phyloP scores from a whole-genome alignment of 306 rosid genomes.

The Dalbergia cultrata region DNA sequence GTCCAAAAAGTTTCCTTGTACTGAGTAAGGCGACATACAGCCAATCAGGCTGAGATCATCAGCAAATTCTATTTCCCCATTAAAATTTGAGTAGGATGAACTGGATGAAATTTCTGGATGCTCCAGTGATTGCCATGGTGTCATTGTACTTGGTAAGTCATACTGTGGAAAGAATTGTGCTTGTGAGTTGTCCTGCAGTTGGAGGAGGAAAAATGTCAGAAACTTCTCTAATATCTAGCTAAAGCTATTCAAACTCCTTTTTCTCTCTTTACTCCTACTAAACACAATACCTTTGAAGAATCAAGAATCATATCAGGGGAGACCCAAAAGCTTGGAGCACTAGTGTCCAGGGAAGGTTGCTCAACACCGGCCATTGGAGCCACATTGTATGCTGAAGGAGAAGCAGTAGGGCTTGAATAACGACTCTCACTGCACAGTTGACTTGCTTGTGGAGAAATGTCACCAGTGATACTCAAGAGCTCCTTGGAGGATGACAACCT shows the following conservation, averaged over 20 bases:
- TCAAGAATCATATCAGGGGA: conserved; percentile 86
- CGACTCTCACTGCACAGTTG: conserved; percentile 59
- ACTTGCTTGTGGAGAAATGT: conserved; percentile 56
- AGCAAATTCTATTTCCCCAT: conserved; percentile 55
- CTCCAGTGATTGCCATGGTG: conserved; percentile 66
- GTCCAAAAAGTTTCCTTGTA: conserved; percentile 61
- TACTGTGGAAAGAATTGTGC: conserved; percentile 59
- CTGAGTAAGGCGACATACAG: conserved; percentile 62
- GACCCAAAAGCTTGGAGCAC: conserved; percentile 69
- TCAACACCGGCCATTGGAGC: conserved; percentile 55
- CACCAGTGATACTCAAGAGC: conserved; percentile 52
- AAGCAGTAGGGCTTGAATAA: conserved; percentile 58
- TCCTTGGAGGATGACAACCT: conserved; percentile 43
- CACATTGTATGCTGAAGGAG: conserved; percentile 60
- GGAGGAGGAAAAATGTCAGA: conserved; percentile 32
- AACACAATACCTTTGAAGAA: conserved; percentile 75
- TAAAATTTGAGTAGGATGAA: conserved; percentile 80
- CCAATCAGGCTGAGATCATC: conserved; percentile 57
- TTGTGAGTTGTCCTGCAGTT: conserved; percentile 74
- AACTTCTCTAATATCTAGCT: conserved; percentile 3
- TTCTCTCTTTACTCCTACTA: background rate
- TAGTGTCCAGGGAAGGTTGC: conserved; percentile 55
- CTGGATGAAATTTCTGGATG: conserved; percentile 66
- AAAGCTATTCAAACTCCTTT: background rate
- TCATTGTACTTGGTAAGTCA: conserved; percentile 52